Evolutionary conservation across 164 flowering plant genomes (phyloP).

Genomic region (Magnolia changhungtana): DNA sequence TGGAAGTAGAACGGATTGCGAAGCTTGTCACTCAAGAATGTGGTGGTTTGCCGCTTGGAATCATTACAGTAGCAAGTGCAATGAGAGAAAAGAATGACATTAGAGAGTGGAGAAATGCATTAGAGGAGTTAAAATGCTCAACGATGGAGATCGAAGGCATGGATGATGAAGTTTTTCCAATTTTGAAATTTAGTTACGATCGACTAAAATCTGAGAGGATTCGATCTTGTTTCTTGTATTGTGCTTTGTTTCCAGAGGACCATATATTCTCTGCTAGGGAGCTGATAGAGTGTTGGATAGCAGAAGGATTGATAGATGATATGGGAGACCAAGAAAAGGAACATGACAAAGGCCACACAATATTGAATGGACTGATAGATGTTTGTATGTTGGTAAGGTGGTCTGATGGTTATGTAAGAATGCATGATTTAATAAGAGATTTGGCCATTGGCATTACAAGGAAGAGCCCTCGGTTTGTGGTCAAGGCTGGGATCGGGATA

Average conservation of each 20-base stretch:
- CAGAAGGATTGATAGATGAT: slow-evolving; percentile 22
- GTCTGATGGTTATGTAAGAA: slow-evolving; percentile 13
- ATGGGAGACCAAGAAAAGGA: slow-evolving; percentile 3
- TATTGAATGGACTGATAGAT: slow-evolving; percentile 18
- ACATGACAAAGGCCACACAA: slow-evolving; percentile 19
- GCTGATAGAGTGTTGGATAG: slow-evolving; percentile 17
- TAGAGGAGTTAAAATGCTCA: slow-evolving; percentile 5
- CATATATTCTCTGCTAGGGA: background rate
- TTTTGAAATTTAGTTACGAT: slow-evolving; percentile 9
- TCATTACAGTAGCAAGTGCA: slow-evolving; percentile 10
- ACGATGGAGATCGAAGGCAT: background rate
- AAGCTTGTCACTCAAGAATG: slow-evolving; percentile 1
- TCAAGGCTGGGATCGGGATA: slow-evolving; percentile 15
- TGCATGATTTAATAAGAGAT: slow-evolving; percentile 39
- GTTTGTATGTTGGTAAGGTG: slow-evolving; percentile 19
- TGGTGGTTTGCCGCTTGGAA: slow-evolving; percentile 11
- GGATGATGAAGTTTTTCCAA: slow-evolving; percentile 6
- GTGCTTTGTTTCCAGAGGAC: slow-evolving; percentile 15
- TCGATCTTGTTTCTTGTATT: slow-evolving; percentile 5
- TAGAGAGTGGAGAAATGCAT: slow-evolving; percentile 11
- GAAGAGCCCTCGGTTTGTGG: slow-evolving; percentile 6
- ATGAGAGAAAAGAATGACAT: background rate
- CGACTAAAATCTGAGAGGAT: background rate
- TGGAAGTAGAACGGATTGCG: slow-evolving; percentile 3
- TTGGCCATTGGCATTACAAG: slow-evolving; percentile 19